Base-by-base conservation (phyloP, 2,329 filamentous ascomycete genomes). In the Aspergillus melleus region DNA sequence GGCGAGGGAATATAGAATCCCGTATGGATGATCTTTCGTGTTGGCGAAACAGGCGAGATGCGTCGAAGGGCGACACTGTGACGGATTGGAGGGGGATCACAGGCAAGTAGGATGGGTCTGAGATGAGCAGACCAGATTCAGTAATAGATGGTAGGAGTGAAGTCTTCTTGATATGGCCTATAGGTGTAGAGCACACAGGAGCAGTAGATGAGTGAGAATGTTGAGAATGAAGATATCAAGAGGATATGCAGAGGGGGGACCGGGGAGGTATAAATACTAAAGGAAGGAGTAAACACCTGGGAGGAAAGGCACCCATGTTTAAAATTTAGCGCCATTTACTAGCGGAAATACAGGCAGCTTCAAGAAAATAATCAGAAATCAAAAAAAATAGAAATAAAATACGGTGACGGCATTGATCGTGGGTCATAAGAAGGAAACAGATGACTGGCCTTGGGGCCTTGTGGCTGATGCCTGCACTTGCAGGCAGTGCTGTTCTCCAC, bases 1-100 rank as follows among this genome's bases (percentile, higher is more conserved):
- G 60, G 50, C 61, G 67, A 44, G 58, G 61, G 56, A 62, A 59
- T 32, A 70, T 30, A 50, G 59, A 63, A 53, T 70, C 70, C 58
- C 60, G 57, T 16, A 66, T 29, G 29, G 66, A 61, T 55, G 42
- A 59, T 60, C 61, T 46, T n/a, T 42, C 36, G 22, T 64, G 61
- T 50, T 11, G 65, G 67, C 57, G 66, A 64, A 49, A 69, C 49
- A 49, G 58, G 53, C 68, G 69, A 44, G 66, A 67, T 3, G 66
- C 63, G 57, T 65, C 66, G 49, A 52, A 63, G 49, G 67, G 66
- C 64, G 73, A 74, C 72, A 75, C 60, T 1, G 67, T 72, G 71
- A 68, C 66, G 61, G 66, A 61, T 60, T n/a, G 50, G 32, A 11
- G 5, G 36, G 29, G 20, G 39, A 14, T 51, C 47, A 47, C 53